A percentile compares a stretch with the other conserved stretches of the same genome.
Conservation (phyloP, 2,329 filamentous ascomycete genomes). For the Blastomyces gilchristii region DNA sequence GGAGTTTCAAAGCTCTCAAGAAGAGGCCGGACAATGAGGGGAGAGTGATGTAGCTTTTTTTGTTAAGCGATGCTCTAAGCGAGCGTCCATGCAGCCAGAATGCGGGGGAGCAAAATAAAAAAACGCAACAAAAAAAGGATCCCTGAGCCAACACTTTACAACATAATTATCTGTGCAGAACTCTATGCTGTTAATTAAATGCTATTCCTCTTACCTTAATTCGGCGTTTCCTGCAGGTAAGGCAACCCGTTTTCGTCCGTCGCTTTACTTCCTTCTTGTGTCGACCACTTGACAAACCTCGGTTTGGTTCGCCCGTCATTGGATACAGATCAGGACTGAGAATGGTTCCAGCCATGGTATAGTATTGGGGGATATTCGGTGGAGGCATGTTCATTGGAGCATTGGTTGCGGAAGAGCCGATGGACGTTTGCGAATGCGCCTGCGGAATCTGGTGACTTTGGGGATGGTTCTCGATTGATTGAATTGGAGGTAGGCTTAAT, state of each 20-base stretch:
- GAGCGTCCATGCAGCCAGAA: constrained; percentile 14
- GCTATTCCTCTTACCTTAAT: constrained; percentile 56
- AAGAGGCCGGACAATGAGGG: constrained; percentile 1
- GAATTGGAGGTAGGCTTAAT: constrained; percentile 22
- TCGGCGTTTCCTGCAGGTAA: constrained; percentile 54
- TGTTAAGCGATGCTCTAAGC: constrained; percentile 13
- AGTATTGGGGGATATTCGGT: constrained; percentile 38
- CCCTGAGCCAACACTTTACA: neutral
- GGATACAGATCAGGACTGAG: constrained; percentile 42
- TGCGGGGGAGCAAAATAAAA: constrained; percentile 4
- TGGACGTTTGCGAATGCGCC: constrained; percentile 12
- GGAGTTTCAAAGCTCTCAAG: constrained; percentile 1
- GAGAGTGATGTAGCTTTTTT: constrained; percentile 6
- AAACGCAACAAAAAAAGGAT: neutral
- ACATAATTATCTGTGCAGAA: constrained; percentile 8
- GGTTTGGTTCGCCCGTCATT: constrained; percentile 40
- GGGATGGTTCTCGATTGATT: constrained; percentile 27
- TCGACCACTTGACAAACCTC: constrained; percentile 51
- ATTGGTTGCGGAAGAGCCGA: constrained; percentile 3
- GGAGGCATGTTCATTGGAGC: constrained; percentile 15
- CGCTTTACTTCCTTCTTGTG: constrained; percentile 65
- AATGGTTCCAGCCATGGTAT: constrained; percentile 33
- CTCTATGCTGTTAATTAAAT: constrained; percentile 7
- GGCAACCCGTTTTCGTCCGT: constrained; percentile 63
- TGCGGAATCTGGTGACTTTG: constrained; percentile 17